phyloP scores from a whole-genome alignment of 2,329 filamentous ascomycete species.

The Cephalotrichum gorgonifer region DNA sequence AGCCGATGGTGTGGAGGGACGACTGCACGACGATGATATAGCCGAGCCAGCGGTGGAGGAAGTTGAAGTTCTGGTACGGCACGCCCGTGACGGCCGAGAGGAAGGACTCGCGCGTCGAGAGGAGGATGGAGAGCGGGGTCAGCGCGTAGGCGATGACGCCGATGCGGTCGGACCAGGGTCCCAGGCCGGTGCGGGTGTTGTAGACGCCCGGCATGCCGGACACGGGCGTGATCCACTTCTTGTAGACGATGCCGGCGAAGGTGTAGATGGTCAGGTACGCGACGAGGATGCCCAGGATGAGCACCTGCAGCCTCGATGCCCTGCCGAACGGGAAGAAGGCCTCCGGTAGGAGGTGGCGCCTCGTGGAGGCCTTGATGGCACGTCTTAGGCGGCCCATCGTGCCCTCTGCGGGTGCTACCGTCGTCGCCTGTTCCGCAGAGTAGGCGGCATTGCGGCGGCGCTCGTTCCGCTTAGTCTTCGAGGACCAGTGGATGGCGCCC shows the following conservation, averaged over 20 bases:
- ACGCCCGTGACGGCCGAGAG: conserved; percentile 61
- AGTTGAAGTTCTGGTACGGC: conserved; percentile 69
- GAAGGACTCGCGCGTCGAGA: conserved; percentile 60
- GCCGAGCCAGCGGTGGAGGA: conserved; percentile 67
- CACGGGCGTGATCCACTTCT: conserved; percentile 60
- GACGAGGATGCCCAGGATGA: conserved; percentile 45
- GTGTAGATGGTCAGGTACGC: conserved; percentile 58
- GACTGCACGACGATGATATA: conserved; percentile 63
- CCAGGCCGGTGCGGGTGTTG: conserved; percentile 56
- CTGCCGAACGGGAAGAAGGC: conserved; percentile 49
- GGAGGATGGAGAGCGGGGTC: conserved; percentile 57
- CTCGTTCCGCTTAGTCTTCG: not conserved
- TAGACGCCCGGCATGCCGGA: conserved; percentile 40
- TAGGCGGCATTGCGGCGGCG: not conserved
- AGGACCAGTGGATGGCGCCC: conserved; percentile 17
- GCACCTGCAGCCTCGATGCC: conserved; percentile 57
- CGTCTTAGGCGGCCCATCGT: conserved; percentile 18
- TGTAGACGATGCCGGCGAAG: conserved; percentile 59
- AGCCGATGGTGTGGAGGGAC: conserved; percentile 58
- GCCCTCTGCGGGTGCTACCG: conserved; percentile 7
- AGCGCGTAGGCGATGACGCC: conserved; percentile 65
- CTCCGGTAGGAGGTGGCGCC: conserved; percentile 52
- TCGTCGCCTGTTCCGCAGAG: conserved; percentile 15
- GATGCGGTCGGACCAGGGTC: conserved; percentile 58
- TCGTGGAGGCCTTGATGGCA: conserved; percentile 27